These are phyloP conservation scores for Emergomyces pasteurianus DNA, from an alignment of 2,329 filamentous ascomycete genomes.

Conservation along the genomic window DNA sequence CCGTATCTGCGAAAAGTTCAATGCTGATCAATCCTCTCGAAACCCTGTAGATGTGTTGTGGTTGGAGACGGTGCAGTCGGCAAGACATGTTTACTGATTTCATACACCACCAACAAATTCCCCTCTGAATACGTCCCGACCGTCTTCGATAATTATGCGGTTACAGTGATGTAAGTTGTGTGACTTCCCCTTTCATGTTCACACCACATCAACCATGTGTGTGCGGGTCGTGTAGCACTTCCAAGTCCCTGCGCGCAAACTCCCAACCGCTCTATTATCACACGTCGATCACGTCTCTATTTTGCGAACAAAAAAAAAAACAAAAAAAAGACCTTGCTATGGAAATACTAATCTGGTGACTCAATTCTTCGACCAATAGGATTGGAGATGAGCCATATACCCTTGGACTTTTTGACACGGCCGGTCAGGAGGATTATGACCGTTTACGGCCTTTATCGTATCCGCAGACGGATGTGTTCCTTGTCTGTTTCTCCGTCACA, in stretches of 20 bases:
- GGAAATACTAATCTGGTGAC: constrained; percentile 6
- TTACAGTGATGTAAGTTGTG: constrained; percentile 89
- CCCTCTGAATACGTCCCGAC: constrained; percentile 99
- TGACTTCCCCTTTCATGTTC: neutral
- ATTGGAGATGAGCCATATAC: constrained; percentile 99
- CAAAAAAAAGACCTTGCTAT: neutral
- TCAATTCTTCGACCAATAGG: constrained; percentile 41
- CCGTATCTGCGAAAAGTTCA: neutral
- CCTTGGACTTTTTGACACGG: constrained; percentile 92
- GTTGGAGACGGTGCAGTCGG: constrained; percentile 98
- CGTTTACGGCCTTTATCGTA: constrained; percentile 92
- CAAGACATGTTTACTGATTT: constrained; percentile 98
- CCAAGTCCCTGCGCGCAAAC: neutral
- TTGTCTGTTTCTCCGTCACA: constrained; percentile 97
- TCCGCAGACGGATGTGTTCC: constrained; percentile 95
- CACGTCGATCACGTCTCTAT: neutral
- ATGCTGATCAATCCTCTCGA: neutral
- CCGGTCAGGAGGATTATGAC: constrained; percentile 99
- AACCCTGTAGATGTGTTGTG: constrained; percentile 69
- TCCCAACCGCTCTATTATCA: neutral
- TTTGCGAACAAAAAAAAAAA: neutral
- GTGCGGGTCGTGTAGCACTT: neutral
- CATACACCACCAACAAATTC: constrained; percentile 99
- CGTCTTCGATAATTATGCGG: constrained; percentile 99
- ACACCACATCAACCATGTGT: constrained; percentile 4